A percentile compares a stretch with the other conserved stretches of the same genome.
These are phyloP conservation scores for Axilococcus clingmanii DNA, from an alignment of 139 green algal species.

Conservation along the genomic window DNA sequence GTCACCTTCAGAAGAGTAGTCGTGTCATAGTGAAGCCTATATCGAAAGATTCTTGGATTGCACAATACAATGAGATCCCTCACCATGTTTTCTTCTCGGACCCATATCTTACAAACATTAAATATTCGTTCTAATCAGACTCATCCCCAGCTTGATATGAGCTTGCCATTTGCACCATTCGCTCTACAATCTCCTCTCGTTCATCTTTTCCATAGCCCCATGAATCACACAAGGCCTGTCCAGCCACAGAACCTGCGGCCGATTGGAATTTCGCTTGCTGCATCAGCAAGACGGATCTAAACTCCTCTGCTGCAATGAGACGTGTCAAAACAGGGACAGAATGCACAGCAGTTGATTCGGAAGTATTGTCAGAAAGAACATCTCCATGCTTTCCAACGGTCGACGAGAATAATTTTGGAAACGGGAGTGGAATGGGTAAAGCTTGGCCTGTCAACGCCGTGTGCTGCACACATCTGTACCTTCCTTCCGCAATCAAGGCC, in stretches of 20 bases:
- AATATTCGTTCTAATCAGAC: neutral
- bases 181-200: slow-evolving; percentile 1
- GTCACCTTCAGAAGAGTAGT: too few relatives aligned
- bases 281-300: slow-evolving; percentile 2
- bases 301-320: slow-evolving; percentile 6
- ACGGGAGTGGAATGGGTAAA: slow-evolving; percentile 27
- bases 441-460: slow-evolving; percentile 9
- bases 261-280: neutral
- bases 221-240: slow-evolving; percentile 7
- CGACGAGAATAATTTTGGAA: slow-evolving; percentile 17
- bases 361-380: neutral
- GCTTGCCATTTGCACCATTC: neutral
- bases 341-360: slow-evolving; percentile 3
- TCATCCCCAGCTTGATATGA: slow-evolving; percentile 13
- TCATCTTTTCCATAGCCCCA: slow-evolving; percentile 12
- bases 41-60: too few relatives aligned
- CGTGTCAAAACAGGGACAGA: slow-evolving; percentile 11
- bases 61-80: too few relatives aligned
- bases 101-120: neutral
- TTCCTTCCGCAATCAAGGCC: slow-evolving; percentile 7
- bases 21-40: too few relatives aligned
- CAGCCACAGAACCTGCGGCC: neutral
- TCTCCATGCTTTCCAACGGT: slow-evolving; percentile 6
- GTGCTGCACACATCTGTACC: slow-evolving; percentile 21
- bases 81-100: neutral